phyloP scores from a whole-genome alignment of 305 asterid genomes.

The Fraxinus latifolia region DNA sequence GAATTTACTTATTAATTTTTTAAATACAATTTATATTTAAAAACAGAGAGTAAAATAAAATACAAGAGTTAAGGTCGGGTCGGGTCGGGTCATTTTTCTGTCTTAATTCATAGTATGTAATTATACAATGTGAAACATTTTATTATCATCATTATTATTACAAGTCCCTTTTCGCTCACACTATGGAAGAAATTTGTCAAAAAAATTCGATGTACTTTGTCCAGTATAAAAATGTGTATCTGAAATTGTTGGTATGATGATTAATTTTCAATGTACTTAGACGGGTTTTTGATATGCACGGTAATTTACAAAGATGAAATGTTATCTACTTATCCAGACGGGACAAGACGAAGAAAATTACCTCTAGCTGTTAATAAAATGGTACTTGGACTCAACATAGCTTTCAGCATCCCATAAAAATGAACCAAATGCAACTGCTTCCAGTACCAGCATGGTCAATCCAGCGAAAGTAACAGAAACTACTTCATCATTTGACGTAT shows the following conservation, averaged over 20 bases:
- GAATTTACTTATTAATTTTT: neutral
- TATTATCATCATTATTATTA: neutral
- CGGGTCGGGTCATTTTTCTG: neutral
- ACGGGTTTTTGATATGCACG: neutral
- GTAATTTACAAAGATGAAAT: neutral
- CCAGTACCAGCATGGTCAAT: constrained; percentile 72
- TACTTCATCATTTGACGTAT: constrained; percentile 60
- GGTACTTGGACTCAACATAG: constrained; percentile 68
- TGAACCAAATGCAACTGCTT: constrained; percentile 94
- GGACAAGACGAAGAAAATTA: constrained; percentile 11
- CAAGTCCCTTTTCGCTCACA: neutral
- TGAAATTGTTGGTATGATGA: neutral
- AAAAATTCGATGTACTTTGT: neutral
- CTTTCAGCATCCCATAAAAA: constrained; percentile 88
- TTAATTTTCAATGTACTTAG: neutral
- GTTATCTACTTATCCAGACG: neutral
- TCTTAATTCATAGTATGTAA: neutral
- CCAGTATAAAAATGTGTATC: neutral
- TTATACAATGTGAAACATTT: neutral
- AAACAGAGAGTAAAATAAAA: neutral
- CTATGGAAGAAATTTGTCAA: neutral
- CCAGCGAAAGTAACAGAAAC: constrained; percentile 68
- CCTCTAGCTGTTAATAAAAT: constrained; percentile 57
- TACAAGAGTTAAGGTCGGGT: neutral
- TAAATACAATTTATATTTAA: neutral